phyloP scores from a whole-genome alignment of 805 yeast genomes.

The Candida sphagnicola region DNA sequence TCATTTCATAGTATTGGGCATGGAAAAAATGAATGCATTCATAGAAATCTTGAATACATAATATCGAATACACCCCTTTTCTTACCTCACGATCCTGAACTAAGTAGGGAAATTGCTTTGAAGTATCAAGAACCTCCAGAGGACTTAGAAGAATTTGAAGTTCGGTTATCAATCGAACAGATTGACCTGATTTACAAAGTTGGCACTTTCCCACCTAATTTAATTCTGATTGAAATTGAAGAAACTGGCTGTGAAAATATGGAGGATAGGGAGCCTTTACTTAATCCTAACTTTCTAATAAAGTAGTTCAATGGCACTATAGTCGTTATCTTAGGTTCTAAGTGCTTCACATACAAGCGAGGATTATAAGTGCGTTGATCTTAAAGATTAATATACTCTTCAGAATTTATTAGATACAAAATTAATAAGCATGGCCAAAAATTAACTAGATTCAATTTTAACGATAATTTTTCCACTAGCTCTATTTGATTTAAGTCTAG shows the following conservation, averaged over 20 bases:
- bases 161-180: not conserved
- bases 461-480: conserved; percentile 71
- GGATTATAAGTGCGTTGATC: too few relatives aligned
- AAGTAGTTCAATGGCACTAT: too few relatives aligned
- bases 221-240: conserved; percentile 1
- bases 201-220: not conserved
- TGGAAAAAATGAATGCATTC: not conserved
- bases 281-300: not conserved
- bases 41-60: not conserved
- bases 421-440: not conserved
- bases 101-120: not conserved
- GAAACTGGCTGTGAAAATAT: not conserved
- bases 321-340: too few relatives aligned
- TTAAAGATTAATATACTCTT: too few relatives aligned
- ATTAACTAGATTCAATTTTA: conserved; percentile 13
- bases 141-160: not conserved
- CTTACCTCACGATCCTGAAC: not conserved
- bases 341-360: too few relatives aligned
- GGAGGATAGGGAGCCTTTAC: not conserved
- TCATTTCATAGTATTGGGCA: not conserved
- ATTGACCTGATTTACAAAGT: not conserved
- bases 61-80: not conserved
- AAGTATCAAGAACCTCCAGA: not conserved
- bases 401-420: too few relatives aligned
- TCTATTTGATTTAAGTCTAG: conserved; percentile 39